These are phyloP conservation scores for Pisolithus orientalis DNA, from an alignment of 768 basidiomycete species.

Conservation along the genomic window DNA sequence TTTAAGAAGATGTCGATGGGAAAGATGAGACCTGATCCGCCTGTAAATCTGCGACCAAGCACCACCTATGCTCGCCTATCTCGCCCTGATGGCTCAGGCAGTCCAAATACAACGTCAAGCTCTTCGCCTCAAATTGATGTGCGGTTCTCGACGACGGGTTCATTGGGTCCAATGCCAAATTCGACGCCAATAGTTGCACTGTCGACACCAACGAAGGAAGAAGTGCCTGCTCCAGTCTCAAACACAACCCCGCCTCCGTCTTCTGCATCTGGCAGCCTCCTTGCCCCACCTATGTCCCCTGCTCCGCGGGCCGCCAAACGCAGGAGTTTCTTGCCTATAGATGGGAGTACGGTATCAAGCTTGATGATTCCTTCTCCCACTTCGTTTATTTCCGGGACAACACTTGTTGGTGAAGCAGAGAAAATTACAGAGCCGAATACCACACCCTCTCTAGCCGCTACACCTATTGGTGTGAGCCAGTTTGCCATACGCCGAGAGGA, in stretches of 20 bases:
- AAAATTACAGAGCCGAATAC: constrained; percentile 25
- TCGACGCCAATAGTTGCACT: constrained; percentile 27
- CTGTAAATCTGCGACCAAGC: constrained; percentile 33
- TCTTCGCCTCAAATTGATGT: constrained; percentile 60
- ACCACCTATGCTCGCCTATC: constrained; percentile 21
- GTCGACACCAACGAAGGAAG: constrained; percentile 17
- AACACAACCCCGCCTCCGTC: constrained; percentile 1
- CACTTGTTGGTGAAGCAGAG: constrained; percentile 33
- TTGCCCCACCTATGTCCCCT: constrained; percentile 33
- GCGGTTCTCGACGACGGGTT: constrained; percentile 66
- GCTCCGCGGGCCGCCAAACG: constrained; percentile 59
- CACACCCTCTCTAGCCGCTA: constrained; percentile 38
- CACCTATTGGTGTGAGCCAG: constrained; percentile 38
- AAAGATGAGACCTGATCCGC: constrained; percentile 68
- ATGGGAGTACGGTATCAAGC: constrained; percentile 53
- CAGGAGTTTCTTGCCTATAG: constrained; percentile 85
- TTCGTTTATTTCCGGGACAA: constrained; percentile 48
- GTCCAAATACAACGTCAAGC: constrained; percentile 29
- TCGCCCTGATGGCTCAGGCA: constrained; percentile 16
- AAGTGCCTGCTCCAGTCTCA: constrained; percentile 8
- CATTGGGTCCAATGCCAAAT: constrained; percentile 43
- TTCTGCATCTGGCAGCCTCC: constrained; percentile 22
- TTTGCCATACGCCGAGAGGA: constrained; percentile 54
- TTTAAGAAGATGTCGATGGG: constrained; percentile 99
- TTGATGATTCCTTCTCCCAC: constrained; percentile 62